These are phyloP conservation scores for Trichoderma gamsii DNA, from an alignment of 495 filamentous ascomycete species.

Conservation along the genomic window DNA sequence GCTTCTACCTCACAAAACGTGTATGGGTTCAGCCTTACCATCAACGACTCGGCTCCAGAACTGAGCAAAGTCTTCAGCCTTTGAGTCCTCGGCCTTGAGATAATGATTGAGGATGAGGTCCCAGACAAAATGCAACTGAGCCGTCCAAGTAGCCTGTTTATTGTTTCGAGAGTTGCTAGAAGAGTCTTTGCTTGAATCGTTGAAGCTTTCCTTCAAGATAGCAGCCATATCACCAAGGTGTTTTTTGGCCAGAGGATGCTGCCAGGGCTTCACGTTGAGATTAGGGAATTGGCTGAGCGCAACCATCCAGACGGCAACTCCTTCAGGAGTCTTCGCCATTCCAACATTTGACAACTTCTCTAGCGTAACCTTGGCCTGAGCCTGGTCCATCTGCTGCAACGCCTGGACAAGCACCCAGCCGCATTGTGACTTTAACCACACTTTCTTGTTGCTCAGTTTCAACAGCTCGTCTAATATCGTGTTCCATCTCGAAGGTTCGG, in stretches of 20 bases:
- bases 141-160: conserved; percentile 61
- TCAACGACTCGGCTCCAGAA: conserved; percentile 92
- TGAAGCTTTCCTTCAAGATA: conserved; percentile 71
- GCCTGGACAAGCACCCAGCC: conserved; percentile 62
- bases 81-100: conserved; percentile 29
- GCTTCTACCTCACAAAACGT: conserved; percentile 16
- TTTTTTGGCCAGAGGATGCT: conserved; percentile 60
- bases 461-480: conserved; percentile 54
- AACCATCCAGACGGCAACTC: conserved; percentile 80
- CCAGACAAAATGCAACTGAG: conserved; percentile 86
- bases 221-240: conserved; percentile 60
- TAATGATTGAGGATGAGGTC: conserved; percentile 58
- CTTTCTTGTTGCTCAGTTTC: conserved; percentile 57
- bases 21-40: conserved; percentile 44
- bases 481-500: conserved; percentile 53
- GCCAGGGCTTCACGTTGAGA: conserved; percentile 68
- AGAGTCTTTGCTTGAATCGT: conserved; percentile 43
- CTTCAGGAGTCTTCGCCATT: conserved; percentile 72
- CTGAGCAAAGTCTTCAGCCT: conserved; percentile 53
- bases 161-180: conserved; percentile 27
- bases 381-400: conserved; percentile 41
- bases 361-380: conserved; percentile 55
- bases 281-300: conserved; percentile 57
- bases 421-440: conserved; percentile 85
- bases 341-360: conserved; percentile 55